phyloP scores from a whole-genome alignment of 1,139 yeast genomes.

The Saccharomyces hybrid region DNA sequence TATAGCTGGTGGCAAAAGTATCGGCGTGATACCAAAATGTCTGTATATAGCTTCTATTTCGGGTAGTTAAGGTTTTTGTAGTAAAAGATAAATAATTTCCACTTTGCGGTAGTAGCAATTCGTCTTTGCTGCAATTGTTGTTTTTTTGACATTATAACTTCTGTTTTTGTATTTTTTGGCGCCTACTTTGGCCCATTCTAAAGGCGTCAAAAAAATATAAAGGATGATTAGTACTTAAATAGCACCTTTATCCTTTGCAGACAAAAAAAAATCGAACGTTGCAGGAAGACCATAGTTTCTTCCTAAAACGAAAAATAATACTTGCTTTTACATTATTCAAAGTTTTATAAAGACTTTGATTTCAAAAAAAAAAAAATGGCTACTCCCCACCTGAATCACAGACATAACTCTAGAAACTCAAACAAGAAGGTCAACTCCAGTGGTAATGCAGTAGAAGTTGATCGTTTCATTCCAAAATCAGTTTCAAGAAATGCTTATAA shows the following conservation, averaged over 20 bases:
- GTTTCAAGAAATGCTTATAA: conserved; percentile 28
- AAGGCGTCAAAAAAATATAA: not conserved
- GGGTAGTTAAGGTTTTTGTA: not conserved
- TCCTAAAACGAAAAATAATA: not conserved
- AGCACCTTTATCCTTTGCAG: not conserved
- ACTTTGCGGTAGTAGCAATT: not conserved
- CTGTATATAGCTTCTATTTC: not conserved
- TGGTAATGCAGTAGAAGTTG: conserved; percentile 12
- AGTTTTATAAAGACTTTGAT: not conserved
- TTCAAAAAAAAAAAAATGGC: not conserved
- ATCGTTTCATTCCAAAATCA: conserved; percentile 32
- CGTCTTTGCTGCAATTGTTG: not conserved
- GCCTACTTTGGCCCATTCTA: not conserved
- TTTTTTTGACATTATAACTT: not conserved
- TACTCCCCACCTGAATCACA: not conserved
- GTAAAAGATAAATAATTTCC: not conserved
- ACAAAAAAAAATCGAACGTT: not conserved
- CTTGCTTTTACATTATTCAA: not conserved
- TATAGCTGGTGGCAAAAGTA: not conserved
- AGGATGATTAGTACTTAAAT: not conserved
- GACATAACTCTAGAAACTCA: not conserved
- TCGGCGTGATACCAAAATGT: not conserved
- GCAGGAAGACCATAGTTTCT: not conserved
- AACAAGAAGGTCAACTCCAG: conserved; percentile 2
- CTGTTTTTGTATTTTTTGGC: not conserved